These are phyloP conservation scores for Barnettozyma californica DNA, from an alignment of 805 yeast genomes.

Conservation along the genomic window DNA sequence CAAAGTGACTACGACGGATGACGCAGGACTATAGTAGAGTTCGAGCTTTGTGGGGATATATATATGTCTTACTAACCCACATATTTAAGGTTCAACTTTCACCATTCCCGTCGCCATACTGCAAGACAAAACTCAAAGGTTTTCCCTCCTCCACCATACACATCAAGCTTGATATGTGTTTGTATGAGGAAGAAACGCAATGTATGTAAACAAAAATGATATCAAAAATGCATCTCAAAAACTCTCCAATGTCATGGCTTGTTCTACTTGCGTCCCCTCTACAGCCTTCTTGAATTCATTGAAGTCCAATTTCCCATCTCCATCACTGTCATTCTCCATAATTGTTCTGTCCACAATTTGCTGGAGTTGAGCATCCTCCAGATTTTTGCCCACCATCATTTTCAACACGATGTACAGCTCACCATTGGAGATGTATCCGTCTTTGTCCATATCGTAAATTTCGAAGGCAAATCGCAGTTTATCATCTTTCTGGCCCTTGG, in stretches of 20 bases:
- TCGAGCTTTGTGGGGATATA: too few species aligned
- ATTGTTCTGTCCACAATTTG: constrained; percentile 97
- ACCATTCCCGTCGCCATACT: too few species aligned
- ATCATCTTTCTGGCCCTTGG: constrained; percentile 74
- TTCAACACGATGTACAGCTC: constrained; percentile 87
- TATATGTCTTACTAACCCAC: too few species aligned
- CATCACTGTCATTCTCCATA: constrained; percentile 84
- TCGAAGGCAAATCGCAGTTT: constrained; percentile 86
- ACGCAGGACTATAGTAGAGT: too few species aligned
- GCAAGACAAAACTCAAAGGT: too few species aligned
- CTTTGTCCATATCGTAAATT: constrained; percentile 92
- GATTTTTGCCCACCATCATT: constrained; percentile 93
- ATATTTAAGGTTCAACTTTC: too few species aligned
- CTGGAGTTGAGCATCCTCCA: constrained; percentile 83
- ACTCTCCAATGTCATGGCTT: constrained; percentile 49
- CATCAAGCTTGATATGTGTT: too few species aligned
- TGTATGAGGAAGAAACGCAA: too few species aligned
- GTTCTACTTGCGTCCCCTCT: constrained; percentile 51
- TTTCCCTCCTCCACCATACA: too few species aligned
- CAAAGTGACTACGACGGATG: too few species aligned
- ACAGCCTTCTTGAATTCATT: constrained; percentile 76
- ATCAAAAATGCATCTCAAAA: constrained; percentile 25
- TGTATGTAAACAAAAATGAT: too few species aligned
- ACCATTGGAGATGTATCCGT: constrained; percentile 93
- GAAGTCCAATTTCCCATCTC: constrained; percentile 80